phyloP scores from a whole-genome alignment of 441 rosid species.

The Jatropha multifida region DNA sequence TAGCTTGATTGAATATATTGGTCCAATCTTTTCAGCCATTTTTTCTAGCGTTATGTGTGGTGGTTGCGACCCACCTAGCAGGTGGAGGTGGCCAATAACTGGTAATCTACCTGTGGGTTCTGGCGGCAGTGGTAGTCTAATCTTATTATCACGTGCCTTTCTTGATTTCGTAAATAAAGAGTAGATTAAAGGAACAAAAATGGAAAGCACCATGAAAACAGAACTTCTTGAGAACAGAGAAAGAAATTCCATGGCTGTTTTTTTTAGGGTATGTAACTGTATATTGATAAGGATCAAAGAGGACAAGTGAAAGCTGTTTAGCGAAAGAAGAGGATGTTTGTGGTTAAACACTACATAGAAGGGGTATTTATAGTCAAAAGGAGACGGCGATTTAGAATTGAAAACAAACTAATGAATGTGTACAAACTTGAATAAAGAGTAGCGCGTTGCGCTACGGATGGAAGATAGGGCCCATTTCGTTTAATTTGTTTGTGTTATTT shows the following conservation, averaged over 20 bases:
- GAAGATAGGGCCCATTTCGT: neutral
- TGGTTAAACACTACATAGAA: too few species aligned
- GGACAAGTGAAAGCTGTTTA: too few species aligned
- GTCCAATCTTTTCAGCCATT: constrained; percentile 40
- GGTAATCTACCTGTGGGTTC: constrained; percentile 37
- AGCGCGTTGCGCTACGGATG: too few species aligned
- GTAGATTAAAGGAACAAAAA: neutral
- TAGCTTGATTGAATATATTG: constrained; percentile 29
- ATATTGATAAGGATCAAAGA: too few species aligned
- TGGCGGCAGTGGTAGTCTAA: neutral
- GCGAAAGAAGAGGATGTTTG: too few species aligned
- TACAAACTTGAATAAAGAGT: too few species aligned
- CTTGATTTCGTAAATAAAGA: neutral
- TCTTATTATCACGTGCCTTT: neutral
- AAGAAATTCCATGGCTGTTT: neutral
- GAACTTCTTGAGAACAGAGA: neutral
- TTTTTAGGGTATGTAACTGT: too few species aligned
- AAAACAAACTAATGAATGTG: too few species aligned
- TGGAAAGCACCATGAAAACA: too few species aligned
- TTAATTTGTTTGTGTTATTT: too few species aligned
- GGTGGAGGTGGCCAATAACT: constrained; percentile 40
- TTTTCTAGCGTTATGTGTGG: constrained; percentile 24
- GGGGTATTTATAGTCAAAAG: too few species aligned
- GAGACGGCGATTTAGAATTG: too few species aligned
- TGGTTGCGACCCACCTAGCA: constrained; percentile 19